A percentile compares a stretch with the other conserved stretches of the same genome.
phyloP scores from a whole-genome alignment of 129 eudicot species.

The Artemisia argyi region DNA sequence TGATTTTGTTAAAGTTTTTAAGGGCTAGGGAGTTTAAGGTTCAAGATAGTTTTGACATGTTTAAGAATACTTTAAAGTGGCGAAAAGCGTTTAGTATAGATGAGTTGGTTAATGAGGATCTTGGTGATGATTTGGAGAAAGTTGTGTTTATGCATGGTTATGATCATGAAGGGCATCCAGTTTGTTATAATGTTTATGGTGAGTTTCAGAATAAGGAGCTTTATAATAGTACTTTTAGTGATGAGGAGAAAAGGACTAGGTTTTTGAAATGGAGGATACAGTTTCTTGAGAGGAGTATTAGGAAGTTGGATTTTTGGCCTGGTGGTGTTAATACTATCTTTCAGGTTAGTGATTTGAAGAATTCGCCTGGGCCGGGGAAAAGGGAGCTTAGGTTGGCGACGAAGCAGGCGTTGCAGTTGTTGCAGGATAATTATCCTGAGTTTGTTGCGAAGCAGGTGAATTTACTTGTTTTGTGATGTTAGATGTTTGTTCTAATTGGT shows the following conservation, averaged over 20 bases:
- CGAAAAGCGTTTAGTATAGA: conserved; percentile 70
- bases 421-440: conserved; percentile 89
- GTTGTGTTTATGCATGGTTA: conserved; percentile 78
- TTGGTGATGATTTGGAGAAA: conserved; percentile 78
- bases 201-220: conserved; percentile 89
- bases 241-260: conserved; percentile 70
- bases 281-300: conserved; percentile 78
- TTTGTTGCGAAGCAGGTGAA: conserved; percentile 50
- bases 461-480: background rate
- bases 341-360: conserved; percentile 73
- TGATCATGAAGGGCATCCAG: conserved; percentile 81
- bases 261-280: conserved; percentile 85
- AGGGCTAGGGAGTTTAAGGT: conserved; percentile 81
- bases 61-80: conserved; percentile 66
- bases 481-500: background rate
- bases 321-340: conserved; percentile 61
- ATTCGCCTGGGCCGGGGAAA: conserved; percentile 66
- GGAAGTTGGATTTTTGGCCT: conserved; percentile 80
- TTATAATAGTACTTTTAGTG: conserved; percentile 67
- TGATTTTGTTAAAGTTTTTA: conserved; percentile 65
- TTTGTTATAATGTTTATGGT: conserved; percentile 85
- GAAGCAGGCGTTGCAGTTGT: conserved; percentile 65
- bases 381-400: conserved; percentile 61
- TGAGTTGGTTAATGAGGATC: conserved; percentile 52
- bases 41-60: conserved; percentile 64